A percentile compares a stretch with the other conserved stretches of the same genome.
Conservation (phyloP, 306 rosid species). For the Sindora glabra region DNA sequence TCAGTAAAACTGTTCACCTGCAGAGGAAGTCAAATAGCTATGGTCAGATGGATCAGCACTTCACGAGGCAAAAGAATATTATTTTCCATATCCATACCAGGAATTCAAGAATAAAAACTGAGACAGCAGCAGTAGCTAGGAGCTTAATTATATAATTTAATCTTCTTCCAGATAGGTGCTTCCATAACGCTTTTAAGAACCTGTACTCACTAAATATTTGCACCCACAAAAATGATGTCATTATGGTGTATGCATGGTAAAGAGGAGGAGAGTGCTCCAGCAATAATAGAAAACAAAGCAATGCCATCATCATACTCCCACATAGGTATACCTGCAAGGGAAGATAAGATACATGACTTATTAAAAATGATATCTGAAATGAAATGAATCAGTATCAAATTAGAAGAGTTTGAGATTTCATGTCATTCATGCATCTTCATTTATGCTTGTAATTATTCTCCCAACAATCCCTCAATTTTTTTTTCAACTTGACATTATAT, state of each 20-base stretch:
- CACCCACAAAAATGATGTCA: conserved; percentile 72
- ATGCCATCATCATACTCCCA: conserved; percentile 55
- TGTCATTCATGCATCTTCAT: neutral
- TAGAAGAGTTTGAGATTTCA: conserved; percentile 1
- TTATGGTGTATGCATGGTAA: conserved; percentile 62
- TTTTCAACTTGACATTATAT: conserved; percentile 1
- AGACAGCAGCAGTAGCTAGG: conserved; percentile 39
- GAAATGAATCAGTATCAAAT: neutral
- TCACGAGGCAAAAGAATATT: conserved; percentile 14
- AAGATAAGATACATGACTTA: conserved; percentile 6
- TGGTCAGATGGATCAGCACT: conserved; percentile 21
- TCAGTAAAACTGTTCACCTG: conserved; percentile 83
- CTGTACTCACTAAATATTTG: conserved; percentile 64
- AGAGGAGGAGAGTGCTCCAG: conserved; percentile 86
- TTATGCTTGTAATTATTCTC: neutral
- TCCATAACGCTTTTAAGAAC: conserved; percentile 67
- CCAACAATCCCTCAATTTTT: neutral
- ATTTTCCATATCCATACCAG: conserved; percentile 48
- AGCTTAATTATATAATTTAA: conserved; percentile 37
- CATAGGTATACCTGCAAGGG: conserved; percentile 53
- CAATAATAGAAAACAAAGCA: conserved; percentile 46
- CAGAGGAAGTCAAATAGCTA: conserved; percentile 14
- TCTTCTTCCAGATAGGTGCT: conserved; percentile 51
- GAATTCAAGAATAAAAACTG: conserved; percentile 62
- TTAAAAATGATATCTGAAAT: neutral